phyloP scores from a whole-genome alignment of 2,329 filamentous ascomycete genomes.

The Cordyceps cateniannulata region DNA sequence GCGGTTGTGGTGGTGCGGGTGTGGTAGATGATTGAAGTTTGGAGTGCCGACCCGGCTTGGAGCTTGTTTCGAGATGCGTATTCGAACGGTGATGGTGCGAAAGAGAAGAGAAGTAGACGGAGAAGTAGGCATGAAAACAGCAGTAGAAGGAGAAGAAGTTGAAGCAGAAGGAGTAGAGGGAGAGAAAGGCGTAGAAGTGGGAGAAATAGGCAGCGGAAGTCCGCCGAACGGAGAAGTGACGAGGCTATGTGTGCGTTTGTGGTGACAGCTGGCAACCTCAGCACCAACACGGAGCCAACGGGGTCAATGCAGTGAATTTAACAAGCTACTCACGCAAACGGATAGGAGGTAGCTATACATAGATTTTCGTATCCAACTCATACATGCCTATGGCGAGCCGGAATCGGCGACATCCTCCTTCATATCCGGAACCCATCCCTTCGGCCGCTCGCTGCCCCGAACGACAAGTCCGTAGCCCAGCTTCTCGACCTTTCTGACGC shows the following conservation, averaged over 20 bases:
- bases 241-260: neutral
- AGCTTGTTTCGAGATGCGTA: neutral
- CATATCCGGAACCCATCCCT: constrained; percentile 85
- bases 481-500: constrained; percentile 90
- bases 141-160: no score
- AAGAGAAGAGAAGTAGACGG: neutral
- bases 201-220: neutral
- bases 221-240: neutral
- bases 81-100: neutral
- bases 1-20: neutral
- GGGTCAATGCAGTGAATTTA: neutral
- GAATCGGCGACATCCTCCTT: constrained; percentile 29
- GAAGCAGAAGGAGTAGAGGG: neutral
- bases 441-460: constrained; percentile 79
- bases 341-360: neutral
- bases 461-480: constrained; percentile 84
- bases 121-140: no score
- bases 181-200: neutral
- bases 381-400: constrained; percentile 21
- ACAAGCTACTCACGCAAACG: neutral
- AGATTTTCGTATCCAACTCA: neutral
- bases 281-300: neutral
- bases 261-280: neutral
- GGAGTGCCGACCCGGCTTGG: neutral
- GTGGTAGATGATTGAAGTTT: no score